Evolutionary conservation across 2,329 filamentous ascomycete species (phyloP), one percentile per base, ranked within the genome.

Genomic region (Ascochyta pisi): DNA sequence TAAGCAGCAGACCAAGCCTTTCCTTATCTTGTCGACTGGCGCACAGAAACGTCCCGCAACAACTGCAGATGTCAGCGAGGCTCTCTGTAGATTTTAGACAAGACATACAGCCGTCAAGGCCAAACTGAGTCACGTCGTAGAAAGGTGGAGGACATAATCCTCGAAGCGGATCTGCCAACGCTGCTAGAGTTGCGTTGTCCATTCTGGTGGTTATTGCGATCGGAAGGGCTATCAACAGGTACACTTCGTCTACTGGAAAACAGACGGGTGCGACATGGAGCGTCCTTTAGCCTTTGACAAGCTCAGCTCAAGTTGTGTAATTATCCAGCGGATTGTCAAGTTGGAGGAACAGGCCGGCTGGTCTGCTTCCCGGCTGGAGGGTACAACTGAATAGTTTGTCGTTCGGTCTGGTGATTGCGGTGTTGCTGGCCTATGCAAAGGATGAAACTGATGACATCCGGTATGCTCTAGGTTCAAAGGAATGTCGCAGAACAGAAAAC

Each of bases 1-100:
- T 54, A 99, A 77, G 75, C 95, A 99, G 75, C 95, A 99, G 33
- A 80, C 81, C 4, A 87, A 65, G 33, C 81, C 80, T 10, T 77
- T 75, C 6, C 79, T 71, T 23, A 84, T 63, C 4, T 67, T 52
- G 8, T 74, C 61, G 9, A 83, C 64, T 0, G 73, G 64, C 41
- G 84, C 78, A 73, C 83, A 91, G 62, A 88, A 82, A 56, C 89
- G 83, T 54, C 84, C 84, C 39, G 71, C 69, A 33, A 82, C 68
- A 65, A 81, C 84, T 87, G 57, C 29, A 27, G 19, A 56, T 33
- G 63, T 81, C 61, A 79, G 78, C 54, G 12, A 59, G 16, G 27
- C 24, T 9, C 19, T 27, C 45, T 34, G 45, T 46, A 43, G 9
- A 6, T 22, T 15, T 29, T 27, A 40, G 29, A 34, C 66, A 47